These are phyloP conservation scores for Lachnum nothofagi DNA, from an alignment of 2,329 filamentous ascomycete genomes.

Conservation along the genomic window DNA sequence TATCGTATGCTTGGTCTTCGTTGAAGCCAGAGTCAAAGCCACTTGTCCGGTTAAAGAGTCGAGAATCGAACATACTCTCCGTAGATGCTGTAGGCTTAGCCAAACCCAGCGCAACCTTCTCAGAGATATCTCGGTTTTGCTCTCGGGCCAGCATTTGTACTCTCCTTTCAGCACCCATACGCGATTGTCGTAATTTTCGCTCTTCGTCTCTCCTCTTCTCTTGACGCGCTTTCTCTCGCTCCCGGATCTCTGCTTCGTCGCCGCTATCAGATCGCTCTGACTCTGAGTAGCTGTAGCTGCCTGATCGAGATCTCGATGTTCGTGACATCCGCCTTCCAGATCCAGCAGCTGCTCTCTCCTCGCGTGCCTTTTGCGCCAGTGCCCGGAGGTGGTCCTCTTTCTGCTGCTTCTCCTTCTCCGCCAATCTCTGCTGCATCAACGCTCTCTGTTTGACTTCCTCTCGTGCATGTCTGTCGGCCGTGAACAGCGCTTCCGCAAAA, in stretches of 20 bases:
- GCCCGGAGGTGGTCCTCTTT: slow-evolving; percentile 89
- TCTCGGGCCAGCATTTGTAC: slow-evolving; percentile 91
- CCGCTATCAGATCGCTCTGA: slow-evolving; percentile 36
- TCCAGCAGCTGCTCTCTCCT: slow-evolving; percentile 61
- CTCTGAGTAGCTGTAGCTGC: slow-evolving; percentile 50
- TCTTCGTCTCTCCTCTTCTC: slow-evolving; percentile 80
- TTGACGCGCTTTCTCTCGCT: slow-evolving; percentile 69
- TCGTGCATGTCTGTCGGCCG: slow-evolving; percentile 87
- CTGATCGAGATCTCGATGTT: slow-evolving; percentile 37
- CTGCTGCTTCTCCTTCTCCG: slow-evolving; percentile 91
- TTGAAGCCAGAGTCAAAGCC: slow-evolving; percentile 92
- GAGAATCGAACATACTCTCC: slow-evolving; percentile 95
- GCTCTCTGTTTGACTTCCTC: slow-evolving; percentile 92
- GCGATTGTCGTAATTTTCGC: slow-evolving; percentile 82
- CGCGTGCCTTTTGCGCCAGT: slow-evolving; percentile 84
- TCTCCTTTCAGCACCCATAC: slow-evolving; percentile 89
- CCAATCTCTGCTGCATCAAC: slow-evolving; percentile 90
- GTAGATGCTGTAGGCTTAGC: slow-evolving; percentile 90
- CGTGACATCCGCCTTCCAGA: slow-evolving; percentile 41
- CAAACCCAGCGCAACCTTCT: slow-evolving; percentile 90
- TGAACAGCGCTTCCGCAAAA: slow-evolving; percentile 89
- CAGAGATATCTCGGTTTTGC: slow-evolving; percentile 93
- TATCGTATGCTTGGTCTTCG: slow-evolving; percentile 95
- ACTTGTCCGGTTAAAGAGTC: slow-evolving; percentile 88
- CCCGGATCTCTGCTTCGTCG: slow-evolving; percentile 64